Conservation (phyloP, 1,284 basidiomycete genomes). For the Athelia sp. region DNA sequence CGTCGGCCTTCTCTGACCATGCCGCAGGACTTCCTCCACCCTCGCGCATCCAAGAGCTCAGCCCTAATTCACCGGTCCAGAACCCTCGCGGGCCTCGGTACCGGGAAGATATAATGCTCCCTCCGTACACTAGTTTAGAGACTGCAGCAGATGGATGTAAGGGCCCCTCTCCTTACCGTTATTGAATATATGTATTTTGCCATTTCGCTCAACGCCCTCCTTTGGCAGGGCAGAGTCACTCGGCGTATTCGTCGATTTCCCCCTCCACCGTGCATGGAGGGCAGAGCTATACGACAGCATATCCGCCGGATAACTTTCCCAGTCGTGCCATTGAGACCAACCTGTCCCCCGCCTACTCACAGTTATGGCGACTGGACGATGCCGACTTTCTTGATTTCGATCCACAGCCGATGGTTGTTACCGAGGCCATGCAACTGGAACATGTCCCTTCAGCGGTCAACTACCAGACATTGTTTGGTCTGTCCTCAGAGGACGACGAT, state of each 20-base stretch:
- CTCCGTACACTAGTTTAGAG: conserved; percentile 14
- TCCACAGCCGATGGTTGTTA: background rate
- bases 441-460: background rate
- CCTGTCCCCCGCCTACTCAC: conserved; percentile 16
- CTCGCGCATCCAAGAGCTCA: conserved; percentile 31
- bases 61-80: conserved; percentile 29
- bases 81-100: conserved; percentile 27
- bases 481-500: conserved; percentile 14
- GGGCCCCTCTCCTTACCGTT: conserved; percentile 30
- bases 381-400: background rate
- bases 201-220: conserved; percentile 61
- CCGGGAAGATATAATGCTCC: conserved; percentile 35
- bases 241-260: conserved; percentile 19
- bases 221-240: conserved; percentile 39
- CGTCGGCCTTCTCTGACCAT: background rate
- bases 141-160: too few species aligned
- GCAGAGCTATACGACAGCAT: conserved; percentile 3
- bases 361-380: background rate
- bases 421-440: background rate
- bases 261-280: too few species aligned
- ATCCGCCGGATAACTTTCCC: background rate
- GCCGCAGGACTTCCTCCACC: conserved; percentile 7
- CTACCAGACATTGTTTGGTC: too few species aligned
- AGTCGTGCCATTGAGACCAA: conserved; percentile 10
- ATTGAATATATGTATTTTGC: conserved; percentile 47